A percentile compares a stretch with the other conserved stretches of the same genome.
phyloP scores from a whole-genome alignment of 345 rosid genomes.

The Barbarea vulgaris region DNA sequence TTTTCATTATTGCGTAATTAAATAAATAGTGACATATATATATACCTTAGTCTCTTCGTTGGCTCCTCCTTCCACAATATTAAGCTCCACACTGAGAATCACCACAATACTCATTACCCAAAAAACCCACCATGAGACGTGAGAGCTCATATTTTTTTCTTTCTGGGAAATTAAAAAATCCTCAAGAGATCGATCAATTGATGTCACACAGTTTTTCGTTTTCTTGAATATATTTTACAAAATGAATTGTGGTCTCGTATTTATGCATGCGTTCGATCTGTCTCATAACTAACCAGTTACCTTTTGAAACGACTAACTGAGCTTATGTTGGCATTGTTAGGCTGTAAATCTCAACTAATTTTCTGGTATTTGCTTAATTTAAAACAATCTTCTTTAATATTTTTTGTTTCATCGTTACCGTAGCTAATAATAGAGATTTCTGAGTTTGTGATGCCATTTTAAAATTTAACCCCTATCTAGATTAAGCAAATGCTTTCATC shows the following conservation, averaged over 20 bases:
- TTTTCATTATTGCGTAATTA: background rate
- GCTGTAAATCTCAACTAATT: background rate
- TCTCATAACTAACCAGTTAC: background rate
- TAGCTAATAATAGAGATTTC: background rate
- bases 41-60: conserved; percentile 24
- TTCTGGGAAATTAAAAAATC: background rate
- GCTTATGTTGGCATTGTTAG: background rate
- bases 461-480: background rate
- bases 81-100: conserved; percentile 7
- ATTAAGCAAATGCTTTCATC: background rate
- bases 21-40: background rate
- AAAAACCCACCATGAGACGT: background rate
- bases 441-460: conserved; percentile 4
- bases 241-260: conserved; percentile 1
- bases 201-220: background rate
- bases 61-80: conserved; percentile 15
- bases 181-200: background rate
- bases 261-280: background rate
- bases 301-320: background rate
- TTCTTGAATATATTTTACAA: background rate
- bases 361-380: background rate
- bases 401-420: background rate
- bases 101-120: background rate
- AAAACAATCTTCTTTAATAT: background rate
- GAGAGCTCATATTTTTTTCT: background rate